Evolutionary conservation across 2,329 filamentous ascomycete genomes (phyloP), one percentile per base, ranked within the genome.

Genomic region (Monosporascus sp.): DNA sequence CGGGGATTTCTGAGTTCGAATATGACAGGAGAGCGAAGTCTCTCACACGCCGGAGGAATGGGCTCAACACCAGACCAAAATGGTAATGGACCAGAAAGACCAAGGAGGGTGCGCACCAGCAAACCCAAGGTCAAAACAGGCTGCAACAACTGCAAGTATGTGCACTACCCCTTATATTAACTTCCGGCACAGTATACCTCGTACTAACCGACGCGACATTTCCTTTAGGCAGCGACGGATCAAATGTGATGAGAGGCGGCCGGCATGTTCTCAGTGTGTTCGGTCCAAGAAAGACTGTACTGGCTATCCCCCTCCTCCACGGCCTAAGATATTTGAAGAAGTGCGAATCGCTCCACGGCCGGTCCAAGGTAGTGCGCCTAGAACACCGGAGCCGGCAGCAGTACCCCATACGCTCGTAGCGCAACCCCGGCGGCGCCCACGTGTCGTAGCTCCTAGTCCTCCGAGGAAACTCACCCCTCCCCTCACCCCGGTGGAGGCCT

Each of bases 141-240:
- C 41, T 87, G 84, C 68, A 76, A 75, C 61, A 85, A 82, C 67
- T 87, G 83, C 83, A 87, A 87, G 83, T 86, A 74, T 67, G 83
- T 76, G 51, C 50, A 56, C 22, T 54, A 55, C 55, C 57, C 53
- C 9, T 35, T 35, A 14, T 35, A 14, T 35, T 35, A 11, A 35
- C 39, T 14, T 15, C 24, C n/a, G 39, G 31, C 7, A 9, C 17
- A 6, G n/a, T 46, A 25, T 46, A 46, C 17, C 18, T 41, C 38
- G 38, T n/a, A 2, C 7, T 20, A 8, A 41, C 17, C 38, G 17
- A 41, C 17, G 17, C 38, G 3, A 41, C 38, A n/a, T 46, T 25
- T 8, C 11, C 17, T 24, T 27, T 60, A 86, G 82, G 66, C 75
- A 74, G 57, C 75, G 83, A 59, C 77, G 81, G 57, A 85, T 87